Base-by-base conservation (phyloP, 805 yeast species). In the Schwanniomyces pseudopolymorphus region DNA sequence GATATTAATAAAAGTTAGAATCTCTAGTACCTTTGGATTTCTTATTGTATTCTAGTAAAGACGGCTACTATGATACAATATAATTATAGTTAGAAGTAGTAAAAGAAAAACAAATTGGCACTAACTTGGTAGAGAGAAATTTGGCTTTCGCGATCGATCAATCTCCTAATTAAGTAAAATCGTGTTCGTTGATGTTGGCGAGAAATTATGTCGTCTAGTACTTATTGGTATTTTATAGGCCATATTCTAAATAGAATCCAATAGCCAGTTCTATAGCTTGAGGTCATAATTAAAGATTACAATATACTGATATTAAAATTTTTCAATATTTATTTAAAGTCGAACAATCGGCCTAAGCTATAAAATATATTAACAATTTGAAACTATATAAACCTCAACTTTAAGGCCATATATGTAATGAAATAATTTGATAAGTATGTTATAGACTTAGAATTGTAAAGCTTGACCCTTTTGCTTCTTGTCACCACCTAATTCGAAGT, bases 401-500 rank as follows among this genome's bases (percentile, higher is more conserved):
- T 24, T 38, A 38, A 38, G 40, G 27, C 13, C 28, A 38, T 21
- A 24, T 38, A 38, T 14, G 40, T 38, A 22, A 38, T 22, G 24
- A 38, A 38, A 24, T 22, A 22, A 38, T 38, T 24, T 24, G 40
- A 38, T 38, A 44, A 44, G 48, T 44, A 44, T 39, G 41, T 33
- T 40, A 43, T 40, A 48, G 60, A 63, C 57, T 87, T 87, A 94
- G 81, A 94, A 94, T 85, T 94, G 99, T 79, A 94, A 86, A 79
- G 99, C 99, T 82, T 89, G 97, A 79, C 99, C 99, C 90, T 94
- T 94, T 83, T 94, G 97, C 83, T 94, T 94, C 89, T 88, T 94
- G 85, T 94, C 99, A 84, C 99, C 99, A 86, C 99, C 99, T 75
- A 94, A 90, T 84, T 94, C 99, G 80, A 94, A 94, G 84, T 94